phyloP scores from a whole-genome alignment of 2,329 filamentous ascomycete genomes.

The Cyphellophora europaea region DNA sequence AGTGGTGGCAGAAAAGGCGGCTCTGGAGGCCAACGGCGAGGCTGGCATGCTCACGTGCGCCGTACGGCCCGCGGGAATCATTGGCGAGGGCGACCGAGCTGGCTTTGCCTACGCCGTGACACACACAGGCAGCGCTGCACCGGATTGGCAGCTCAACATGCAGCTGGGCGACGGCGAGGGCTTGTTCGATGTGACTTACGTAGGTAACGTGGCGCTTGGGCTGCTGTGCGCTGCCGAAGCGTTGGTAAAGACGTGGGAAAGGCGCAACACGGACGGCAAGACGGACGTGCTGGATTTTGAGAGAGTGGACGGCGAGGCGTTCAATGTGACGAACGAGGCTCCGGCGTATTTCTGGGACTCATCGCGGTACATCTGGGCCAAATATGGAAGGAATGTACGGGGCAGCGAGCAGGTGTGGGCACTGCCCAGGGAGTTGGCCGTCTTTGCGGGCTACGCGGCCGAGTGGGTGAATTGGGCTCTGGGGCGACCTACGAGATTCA shows the following conservation, averaged over 20 bases:
- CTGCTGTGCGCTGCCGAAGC: conserved; percentile 73
- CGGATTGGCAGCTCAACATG: conserved; percentile 56
- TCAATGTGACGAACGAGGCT: conserved; percentile 83
- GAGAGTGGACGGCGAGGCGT: conserved; percentile 72
- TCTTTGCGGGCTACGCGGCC: conserved; percentile 29
- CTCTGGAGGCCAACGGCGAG: conserved; percentile 60
- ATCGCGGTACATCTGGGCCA: conserved; percentile 64
- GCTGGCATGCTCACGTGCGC: conserved; percentile 63
- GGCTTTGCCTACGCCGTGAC: conserved; percentile 67
- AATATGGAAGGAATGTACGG: conserved; percentile 32
- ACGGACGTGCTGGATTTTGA: conserved; percentile 61
- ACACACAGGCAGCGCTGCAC: conserved; percentile 53
- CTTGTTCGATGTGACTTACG: conserved; percentile 63
- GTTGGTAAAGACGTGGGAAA: conserved; percentile 51
- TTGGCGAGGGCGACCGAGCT: conserved; percentile 72
- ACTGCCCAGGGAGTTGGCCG: conserved; percentile 30
- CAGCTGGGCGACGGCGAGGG: conserved; percentile 71
- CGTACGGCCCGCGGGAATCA: conserved; percentile 79
- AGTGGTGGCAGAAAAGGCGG: conserved; percentile 71
- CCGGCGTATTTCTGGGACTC: conserved; percentile 92
- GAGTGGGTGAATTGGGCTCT: conserved; percentile 33
- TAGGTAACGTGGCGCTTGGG: conserved; percentile 62
- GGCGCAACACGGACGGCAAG: conserved; percentile 30
- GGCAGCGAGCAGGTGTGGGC: conserved; percentile 25
- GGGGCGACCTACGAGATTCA: conserved; percentile 37